These are phyloP conservation scores for Wickerhamomyces chaumierensis DNA, from an alignment of 805 yeast species.

Conservation along the genomic window DNA sequence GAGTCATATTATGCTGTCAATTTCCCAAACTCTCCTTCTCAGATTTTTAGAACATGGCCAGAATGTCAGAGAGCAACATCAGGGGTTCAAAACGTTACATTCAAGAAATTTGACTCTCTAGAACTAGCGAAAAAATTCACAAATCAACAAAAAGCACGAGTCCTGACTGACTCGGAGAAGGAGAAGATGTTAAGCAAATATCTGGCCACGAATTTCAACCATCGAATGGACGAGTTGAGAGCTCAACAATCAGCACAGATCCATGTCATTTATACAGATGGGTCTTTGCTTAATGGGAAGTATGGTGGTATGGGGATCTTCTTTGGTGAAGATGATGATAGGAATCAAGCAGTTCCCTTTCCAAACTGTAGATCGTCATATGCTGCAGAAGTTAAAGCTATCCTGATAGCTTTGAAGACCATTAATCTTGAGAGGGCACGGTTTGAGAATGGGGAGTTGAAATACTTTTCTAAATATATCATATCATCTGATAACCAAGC, in stretches of 20 bases:
- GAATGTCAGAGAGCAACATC: conserved; percentile 21
- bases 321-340: conserved; percentile 42
- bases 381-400: conserved; percentile 68
- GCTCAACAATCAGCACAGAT: conserved; percentile 3
- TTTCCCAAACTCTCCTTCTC: conserved; percentile 17
- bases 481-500: conserved; percentile 68
- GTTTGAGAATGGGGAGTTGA: conserved; percentile 8
- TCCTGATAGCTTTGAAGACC: conserved; percentile 38
- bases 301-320: conserved; percentile 70
- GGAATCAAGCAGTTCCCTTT: conserved; percentile 44
- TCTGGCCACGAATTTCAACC: neutral
- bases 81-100: conserved; percentile 27
- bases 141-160: neutral
- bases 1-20: conserved; percentile 22
- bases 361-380: conserved; percentile 55
- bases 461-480: conserved; percentile 20
- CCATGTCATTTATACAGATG: conserved; percentile 56
- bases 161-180: conserved; percentile 1
- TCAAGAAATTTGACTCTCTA: conserved; percentile 27
- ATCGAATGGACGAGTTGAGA: conserved; percentile 1
- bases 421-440: conserved; percentile 24
- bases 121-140: conserved; percentile 9
- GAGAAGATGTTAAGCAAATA: conserved; percentile 1
- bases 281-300: conserved; percentile 56
- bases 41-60: conserved; percentile 21